Base-by-base conservation (phyloP, 78 protist genomes). In the Pelomyxa schiedti region DNA sequence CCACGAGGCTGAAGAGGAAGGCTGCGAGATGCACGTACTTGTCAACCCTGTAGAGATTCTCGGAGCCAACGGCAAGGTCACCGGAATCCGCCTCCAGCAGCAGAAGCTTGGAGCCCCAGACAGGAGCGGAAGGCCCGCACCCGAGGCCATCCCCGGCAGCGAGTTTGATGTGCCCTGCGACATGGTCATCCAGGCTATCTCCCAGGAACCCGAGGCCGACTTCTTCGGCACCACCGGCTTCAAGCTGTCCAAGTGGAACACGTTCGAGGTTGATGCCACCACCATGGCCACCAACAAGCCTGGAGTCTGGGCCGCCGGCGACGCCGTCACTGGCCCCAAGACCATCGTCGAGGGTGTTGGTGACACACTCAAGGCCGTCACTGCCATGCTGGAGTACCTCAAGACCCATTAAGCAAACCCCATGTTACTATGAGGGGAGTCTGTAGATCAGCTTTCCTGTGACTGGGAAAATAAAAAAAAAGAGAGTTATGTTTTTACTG, bases 311-410 rank as follows among this genome's bases (percentile, higher is more conserved):
- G 58, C 58, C 58, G 58, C 58, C 58, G 58, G 58, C 58, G 58
- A 47, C 58, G 58, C 16, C 58, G 58, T 47, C 58, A 47, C 58
- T 47, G 58, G 58, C 58, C 58, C 58, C 58, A 47, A 47, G 58
- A 47, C 58, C 58, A 47, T 47, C 58, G 16, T 16, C 32, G 58
- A 47, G 58, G 58, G 32, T 16, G 16, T 47, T 16, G 58, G 32
- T 16, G 58, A 16, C 32, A 16, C 58, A 16, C 58, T 47, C 32
- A 16, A 47, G 58, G 58, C 58, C 58, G 58, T 16, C 58, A 47
- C 58, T 16, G 16, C 16, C 58, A 47, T 47, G 32, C 32, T 24
- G 32, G 32, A 47, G 58, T 47, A 24, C 58, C 58, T 47, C 58
- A 47, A 47, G 58, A 47, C 58, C 58, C 16, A 47, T 16, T 47